Base-by-base conservation (phyloP, 345 rosid genomes). In the Citrus australasica region DNA sequence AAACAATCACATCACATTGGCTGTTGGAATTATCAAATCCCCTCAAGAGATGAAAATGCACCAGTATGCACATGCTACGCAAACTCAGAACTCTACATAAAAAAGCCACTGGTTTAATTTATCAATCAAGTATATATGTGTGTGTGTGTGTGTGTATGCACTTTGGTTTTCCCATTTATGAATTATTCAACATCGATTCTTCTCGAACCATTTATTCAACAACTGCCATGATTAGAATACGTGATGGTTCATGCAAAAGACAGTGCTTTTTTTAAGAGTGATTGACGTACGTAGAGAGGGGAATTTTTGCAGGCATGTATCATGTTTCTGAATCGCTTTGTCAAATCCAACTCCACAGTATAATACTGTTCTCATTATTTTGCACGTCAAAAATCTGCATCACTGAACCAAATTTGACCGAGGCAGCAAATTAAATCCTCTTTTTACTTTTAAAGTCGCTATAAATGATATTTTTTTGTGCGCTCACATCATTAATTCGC, bases 381-480 rank as follows among this genome's bases (percentile, higher is more conserved):
- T 48, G 74, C 83, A 83, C 85, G 85, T 73, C 77, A 83, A 67
- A 55, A 66, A 59, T 76, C 82, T 71, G 80, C 60, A 69, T 59
- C 73, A 25, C 64, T 73, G 83, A 76, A 66, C 22, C 42, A 21
- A 32, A 37, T 19, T 73, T 73, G 72, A 73, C 67, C 76, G 69
- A 65, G 62, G 56, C 56, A 17, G 56, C 19, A 51, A 17, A 51
- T 51, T 51, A 51, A 14, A 11, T 48, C 55, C 19, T 48, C 19
- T 14, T 48, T 48, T 14, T 48, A 3, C 55, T 51, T 51, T 51
- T 51, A 0, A 51, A 17, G 7, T 51, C 7, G 19, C 56, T 51
- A 51, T 51, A 17, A 3, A 16, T 17, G 0, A 14, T 37, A 25
- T 51, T 53, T 53, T 10, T 46, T 0, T 11, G 17, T 13, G 51